These are phyloP conservation scores for Cystobasidium pallidum DNA, from an alignment of 1,284 basidiomycete species.

Conservation along the genomic window DNA sequence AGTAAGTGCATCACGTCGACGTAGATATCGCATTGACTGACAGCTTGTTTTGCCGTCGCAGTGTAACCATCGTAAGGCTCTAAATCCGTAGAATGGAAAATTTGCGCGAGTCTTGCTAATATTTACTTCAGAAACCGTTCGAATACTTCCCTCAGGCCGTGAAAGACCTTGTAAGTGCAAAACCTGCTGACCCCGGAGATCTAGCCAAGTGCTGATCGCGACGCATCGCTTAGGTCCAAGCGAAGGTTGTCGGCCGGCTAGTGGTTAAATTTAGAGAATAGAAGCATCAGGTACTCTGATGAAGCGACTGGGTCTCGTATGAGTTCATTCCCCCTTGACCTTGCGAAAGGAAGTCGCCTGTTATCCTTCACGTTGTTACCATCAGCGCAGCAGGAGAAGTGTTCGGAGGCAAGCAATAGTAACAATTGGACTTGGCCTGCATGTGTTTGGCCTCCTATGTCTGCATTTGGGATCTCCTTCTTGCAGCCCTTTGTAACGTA, in stretches of 20 bases:
- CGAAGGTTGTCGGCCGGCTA: conserved; percentile 53
- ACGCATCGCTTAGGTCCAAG: conserved; percentile 2
- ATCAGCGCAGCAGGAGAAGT: no score
- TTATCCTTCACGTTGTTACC: no score
- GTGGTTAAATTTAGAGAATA: conserved; percentile 52
- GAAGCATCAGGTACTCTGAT: background rate
- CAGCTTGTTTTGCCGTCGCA: background rate
- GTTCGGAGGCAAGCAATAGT: no score
- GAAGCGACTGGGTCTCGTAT: no score
- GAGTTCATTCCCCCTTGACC: no score
- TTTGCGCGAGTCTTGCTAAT: background rate
- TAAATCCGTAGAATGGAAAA: background rate
- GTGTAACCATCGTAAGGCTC: conserved; percentile 19
- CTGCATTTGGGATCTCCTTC: no score
- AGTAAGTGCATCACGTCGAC: conserved; percentile 49
- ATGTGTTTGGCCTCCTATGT: no score
- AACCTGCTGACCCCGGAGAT: no score
- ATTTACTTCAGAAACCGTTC: conserved; percentile 48
- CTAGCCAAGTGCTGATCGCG: background rate
- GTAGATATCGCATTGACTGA: background rate
- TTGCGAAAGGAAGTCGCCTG: no score
- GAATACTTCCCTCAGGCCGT: conserved; percentile 52
- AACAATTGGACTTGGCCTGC: no score
- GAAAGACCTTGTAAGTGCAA: conserved; percentile 45
- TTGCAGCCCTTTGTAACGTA: no score